Evolutionary conservation across 2,329 filamentous ascomycete species (phyloP).

Genomic region (Beauveria brongniartii): DNA sequence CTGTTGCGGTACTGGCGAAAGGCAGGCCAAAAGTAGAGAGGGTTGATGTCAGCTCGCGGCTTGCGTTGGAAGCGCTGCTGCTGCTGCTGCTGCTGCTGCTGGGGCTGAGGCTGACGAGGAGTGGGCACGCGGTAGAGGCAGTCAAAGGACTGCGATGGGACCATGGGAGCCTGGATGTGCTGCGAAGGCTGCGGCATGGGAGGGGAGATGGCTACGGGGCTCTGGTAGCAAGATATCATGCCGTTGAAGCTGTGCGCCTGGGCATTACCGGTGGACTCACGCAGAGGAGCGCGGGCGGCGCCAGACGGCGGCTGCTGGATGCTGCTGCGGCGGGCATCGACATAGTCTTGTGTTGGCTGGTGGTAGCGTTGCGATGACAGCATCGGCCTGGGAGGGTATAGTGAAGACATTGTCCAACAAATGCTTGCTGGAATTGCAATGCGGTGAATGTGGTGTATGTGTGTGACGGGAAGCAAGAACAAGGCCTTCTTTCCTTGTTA

Average conservation of each 20-base stretch:
- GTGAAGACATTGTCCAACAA: slow-evolving; percentile 25
- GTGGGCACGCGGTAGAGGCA: slow-evolving; percentile 31
- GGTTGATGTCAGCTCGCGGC: slow-evolving; percentile 39
- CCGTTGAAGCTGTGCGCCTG: slow-evolving; percentile 36
- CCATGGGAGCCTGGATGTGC: slow-evolving; percentile 42
- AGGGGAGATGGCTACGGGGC: slow-evolving; percentile 33
- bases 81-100: slow-evolving; percentile 21
- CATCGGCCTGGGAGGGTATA: slow-evolving; percentile 37
- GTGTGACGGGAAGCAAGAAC: background rate
- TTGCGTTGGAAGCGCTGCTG: slow-evolving; percentile 28
- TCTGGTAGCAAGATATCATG: slow-evolving; percentile 37
- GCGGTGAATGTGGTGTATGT: slow-evolving; percentile 13
- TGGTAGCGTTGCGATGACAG: slow-evolving; percentile 45
- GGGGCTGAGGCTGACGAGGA: slow-evolving; percentile 27
- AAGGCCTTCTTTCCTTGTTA: background rate
- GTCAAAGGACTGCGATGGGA: slow-evolving; percentile 41
- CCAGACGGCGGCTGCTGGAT: slow-evolving; percentile 14
- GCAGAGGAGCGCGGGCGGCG: slow-evolving; percentile 36
- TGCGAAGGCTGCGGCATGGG: slow-evolving; percentile 23
- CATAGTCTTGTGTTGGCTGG: slow-evolving; percentile 37
- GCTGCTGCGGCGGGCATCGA: slow-evolving; percentile 36
- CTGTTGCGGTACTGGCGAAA: slow-evolving; percentile 60
- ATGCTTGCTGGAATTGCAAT: slow-evolving; percentile 8
- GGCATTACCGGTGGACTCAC: slow-evolving; percentile 45
- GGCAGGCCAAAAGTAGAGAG: slow-evolving; percentile 52